phyloP scores from a whole-genome alignment of 2,329 filamentous ascomycete genomes.

The Botrytis galanthina region DNA sequence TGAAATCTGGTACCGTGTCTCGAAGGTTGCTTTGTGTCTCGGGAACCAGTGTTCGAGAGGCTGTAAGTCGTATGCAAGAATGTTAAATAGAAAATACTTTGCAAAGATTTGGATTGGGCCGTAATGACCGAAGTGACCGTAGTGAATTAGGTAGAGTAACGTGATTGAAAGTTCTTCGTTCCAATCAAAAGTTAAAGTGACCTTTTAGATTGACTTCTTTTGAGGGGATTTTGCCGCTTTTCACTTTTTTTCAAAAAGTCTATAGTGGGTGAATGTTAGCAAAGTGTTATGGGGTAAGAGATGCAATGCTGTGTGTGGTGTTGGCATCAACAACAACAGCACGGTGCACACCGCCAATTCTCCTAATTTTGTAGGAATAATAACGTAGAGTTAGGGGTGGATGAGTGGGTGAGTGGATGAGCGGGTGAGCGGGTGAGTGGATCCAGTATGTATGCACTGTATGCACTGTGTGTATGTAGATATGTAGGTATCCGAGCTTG shows the following conservation, averaged over 20 bases:
- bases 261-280: slow-evolving; percentile 20
- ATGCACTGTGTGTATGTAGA: slow-evolving; percentile 24
- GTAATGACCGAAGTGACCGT: not conserved
- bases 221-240: slow-evolving; percentile 6
- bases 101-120: not conserved
- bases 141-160: slow-evolving; percentile 10
- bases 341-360: slow-evolving; percentile 35
- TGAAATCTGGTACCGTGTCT: slow-evolving; percentile 29
- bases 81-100: not conserved
- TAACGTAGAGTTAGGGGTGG: slow-evolving; percentile 14
- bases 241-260: slow-evolving; percentile 5
- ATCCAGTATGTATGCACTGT: slow-evolving; percentile 9
- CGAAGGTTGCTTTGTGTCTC: slow-evolving; percentile 33
- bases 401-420: slow-evolving; percentile 9
- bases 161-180: not conserved
- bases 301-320: slow-evolving; percentile 16
- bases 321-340: slow-evolving; percentile 16
- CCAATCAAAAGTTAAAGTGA: not conserved
- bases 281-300: slow-evolving; percentile 19
- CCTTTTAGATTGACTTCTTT: not conserved
- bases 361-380: slow-evolving; percentile 19
- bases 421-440: slow-evolving; percentile 4
- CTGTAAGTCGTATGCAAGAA: slow-evolving; percentile 25
- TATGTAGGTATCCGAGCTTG: slow-evolving; percentile 34
- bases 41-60: slow-evolving; percentile 30